Evolutionary conservation across 352 stramenopile genomes (phyloP).

Genomic region (Pythium myriotylum): DNA sequence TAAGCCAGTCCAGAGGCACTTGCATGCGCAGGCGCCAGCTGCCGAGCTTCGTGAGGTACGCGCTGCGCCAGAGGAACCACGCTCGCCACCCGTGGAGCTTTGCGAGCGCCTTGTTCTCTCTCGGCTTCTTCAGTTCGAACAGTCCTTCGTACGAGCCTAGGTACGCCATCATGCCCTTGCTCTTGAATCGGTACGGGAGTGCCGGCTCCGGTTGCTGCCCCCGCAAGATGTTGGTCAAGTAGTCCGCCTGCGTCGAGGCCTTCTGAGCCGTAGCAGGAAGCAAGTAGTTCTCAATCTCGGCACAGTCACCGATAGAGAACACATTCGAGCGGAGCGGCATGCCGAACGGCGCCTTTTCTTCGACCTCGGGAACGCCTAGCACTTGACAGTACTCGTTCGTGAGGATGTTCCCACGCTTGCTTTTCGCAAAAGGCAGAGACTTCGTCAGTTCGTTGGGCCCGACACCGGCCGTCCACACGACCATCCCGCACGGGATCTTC

Average conservation of each 20-base stretch:
- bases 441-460: constrained; percentile 83
- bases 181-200: constrained; percentile 72
- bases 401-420: constrained; percentile 78
- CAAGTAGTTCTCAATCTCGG: constrained; percentile 80
- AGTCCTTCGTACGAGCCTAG: constrained; percentile 93
- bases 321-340: constrained; percentile 82
- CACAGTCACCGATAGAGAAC: constrained; percentile 96
- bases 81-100: constrained; percentile 87
- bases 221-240: constrained; percentile 58
- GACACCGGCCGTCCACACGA: constrained; percentile 81
- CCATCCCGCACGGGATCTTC: constrained; percentile 57
- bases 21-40: constrained; percentile 92
- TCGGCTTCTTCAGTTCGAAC: constrained; percentile 66
- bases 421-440: constrained; percentile 75
- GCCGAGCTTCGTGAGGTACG: constrained; percentile 96
- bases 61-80: constrained; percentile 93
- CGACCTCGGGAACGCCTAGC: constrained; percentile 59
- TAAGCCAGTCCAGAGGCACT: constrained; percentile 98
- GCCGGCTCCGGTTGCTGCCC: constrained; percentile 51
- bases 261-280: constrained; percentile 94
- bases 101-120: constrained; percentile 44
- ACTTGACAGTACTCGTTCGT: constrained; percentile 87
- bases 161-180: constrained; percentile 94
- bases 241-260: constrained; percentile 77
- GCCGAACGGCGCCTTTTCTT: constrained; percentile 54